Base-by-base conservation (phyloP, 306 rosid genomes). In the Quercus agrifolia region DNA sequence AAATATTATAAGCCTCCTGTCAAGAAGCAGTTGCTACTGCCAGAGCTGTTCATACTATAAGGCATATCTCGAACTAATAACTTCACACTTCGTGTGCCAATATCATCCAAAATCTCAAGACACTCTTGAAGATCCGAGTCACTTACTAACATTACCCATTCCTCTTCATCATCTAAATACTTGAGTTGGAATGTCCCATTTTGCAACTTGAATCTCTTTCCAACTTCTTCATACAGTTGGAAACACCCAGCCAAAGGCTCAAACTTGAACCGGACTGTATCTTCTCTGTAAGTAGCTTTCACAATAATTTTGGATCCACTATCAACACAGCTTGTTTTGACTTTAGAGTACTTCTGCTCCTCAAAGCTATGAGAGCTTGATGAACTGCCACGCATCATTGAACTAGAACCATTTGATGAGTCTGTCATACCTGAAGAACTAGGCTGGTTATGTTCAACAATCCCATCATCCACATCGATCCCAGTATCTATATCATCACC, bases 131-230 rank as follows among this genome's bases (percentile, higher is more conserved):
- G 75, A 84, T 90, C 98, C 3, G 89, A 82, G 74, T 92, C 92
- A 31, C 77, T 84, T 28, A 86, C 90, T 76, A 94, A 35, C 97
- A 90, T 89, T 71, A 94, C 97, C 98, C 97, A 94, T 79, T 94
- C 97, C 67, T 92, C 87, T 81, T 94, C 96, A 74, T 94, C 97
- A 23, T 94, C 98, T 19, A 92, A 77, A 78, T 92, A 94, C 71
- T 86, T 94, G 78, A 92, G 96, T 74, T 87, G 92, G 79, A 94
- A 94, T 28, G 89, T 68, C 51, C 96, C 97, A 2, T 73, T 81
- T 78, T 87, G 91, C 62, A 94, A 81, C 75, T 82, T 94, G 84
- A 94, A 92, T 81, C 96, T 83, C 79, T 75, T 74, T 25, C 82
- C 97, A 74, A 94, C 85, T 81, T 92, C 98, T 74, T 94, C 96